Evolutionary conservation across 148 eudicot genomes (phyloP).

Genomic region (Arctostaphylos glauca): DNA sequence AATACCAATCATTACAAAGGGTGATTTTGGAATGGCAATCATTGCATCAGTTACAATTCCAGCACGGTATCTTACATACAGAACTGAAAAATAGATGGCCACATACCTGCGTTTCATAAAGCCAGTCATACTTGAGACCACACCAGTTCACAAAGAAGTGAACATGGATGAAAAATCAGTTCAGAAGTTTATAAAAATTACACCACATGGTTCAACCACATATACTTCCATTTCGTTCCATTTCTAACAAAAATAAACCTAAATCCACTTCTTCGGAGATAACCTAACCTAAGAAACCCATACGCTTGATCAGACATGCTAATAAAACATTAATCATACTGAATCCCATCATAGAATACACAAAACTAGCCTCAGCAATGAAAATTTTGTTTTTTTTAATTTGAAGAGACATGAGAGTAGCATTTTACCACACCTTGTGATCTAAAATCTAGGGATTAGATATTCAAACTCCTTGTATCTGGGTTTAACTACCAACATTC

Average conservation of each 20-base stretch:
- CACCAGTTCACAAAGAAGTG: background rate
- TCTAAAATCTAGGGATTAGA: background rate
- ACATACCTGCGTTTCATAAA: conserved; percentile 56
- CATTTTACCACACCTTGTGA: background rate
- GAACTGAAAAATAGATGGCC: conserved; percentile 60
- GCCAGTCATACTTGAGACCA: conserved; percentile 5
- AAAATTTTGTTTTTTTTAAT: background rate
- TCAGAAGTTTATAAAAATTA: too few species aligned
- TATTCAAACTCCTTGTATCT: background rate
- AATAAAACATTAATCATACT: background rate
- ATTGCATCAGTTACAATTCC: conserved; percentile 80
- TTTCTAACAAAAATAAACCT: background rate
- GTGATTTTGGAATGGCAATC: conserved; percentile 68
- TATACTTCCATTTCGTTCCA: background rate
- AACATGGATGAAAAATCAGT: background rate
- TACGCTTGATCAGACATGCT: background rate
- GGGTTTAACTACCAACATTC: background rate
- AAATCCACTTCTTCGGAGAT: background rate
- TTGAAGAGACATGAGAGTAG: background rate
- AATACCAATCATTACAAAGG: conserved; percentile 59
- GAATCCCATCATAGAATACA: background rate
- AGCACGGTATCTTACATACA: conserved; percentile 51
- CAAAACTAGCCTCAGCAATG: background rate
- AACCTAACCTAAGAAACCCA: background rate
- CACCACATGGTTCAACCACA: too few species aligned